phyloP scores from a whole-genome alignment of 2,329 filamentous ascomycete species.

The Beauveria bassiana region DNA sequence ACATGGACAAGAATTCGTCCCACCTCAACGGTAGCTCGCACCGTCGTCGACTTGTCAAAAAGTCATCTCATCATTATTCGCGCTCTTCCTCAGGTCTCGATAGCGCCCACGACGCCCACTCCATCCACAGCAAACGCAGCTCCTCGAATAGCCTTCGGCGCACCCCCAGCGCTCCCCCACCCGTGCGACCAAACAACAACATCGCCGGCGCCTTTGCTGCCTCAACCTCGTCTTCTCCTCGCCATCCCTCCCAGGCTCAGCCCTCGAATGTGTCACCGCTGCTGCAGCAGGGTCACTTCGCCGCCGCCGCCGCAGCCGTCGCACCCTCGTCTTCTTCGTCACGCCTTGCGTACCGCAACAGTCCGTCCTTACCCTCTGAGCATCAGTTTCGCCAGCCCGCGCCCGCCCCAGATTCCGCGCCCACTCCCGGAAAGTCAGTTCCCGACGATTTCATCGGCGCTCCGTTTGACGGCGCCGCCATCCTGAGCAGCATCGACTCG shows the following conservation, averaged over 20 bases:
- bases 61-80: constrained; percentile 42
- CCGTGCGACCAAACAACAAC: constrained; percentile 37
- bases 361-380: constrained; percentile 19
- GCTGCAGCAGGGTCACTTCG: constrained; percentile 37
- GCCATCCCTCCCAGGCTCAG: constrained; percentile 33
- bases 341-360: constrained; percentile 3
- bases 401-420: constrained; percentile 11
- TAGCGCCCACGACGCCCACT: constrained; percentile 45
- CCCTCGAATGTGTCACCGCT: constrained; percentile 40
- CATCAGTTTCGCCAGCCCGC: constrained; percentile 19
- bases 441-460: constrained; percentile 57
- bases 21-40: constrained; percentile 39
- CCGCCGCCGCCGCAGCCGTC: constrained; percentile 21
- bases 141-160: constrained; percentile 50
- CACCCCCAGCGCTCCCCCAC: constrained; percentile 53
- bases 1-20: constrained; percentile 40
- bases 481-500: constrained; percentile 53
- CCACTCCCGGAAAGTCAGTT: constrained; percentile 20
- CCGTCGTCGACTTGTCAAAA: constrained; percentile 57
- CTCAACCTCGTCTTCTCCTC: constrained; percentile 41
- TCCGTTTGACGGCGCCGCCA: constrained; percentile 56
- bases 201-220: constrained; percentile 27
- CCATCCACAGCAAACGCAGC: constrained; percentile 55
- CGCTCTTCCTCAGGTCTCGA: constrained; percentile 43
- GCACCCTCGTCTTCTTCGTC: neutral